Evolutionary conservation across 2,329 filamentous ascomycete genomes (phyloP).

Genomic region (Aureobasidium leucospermi): DNA sequence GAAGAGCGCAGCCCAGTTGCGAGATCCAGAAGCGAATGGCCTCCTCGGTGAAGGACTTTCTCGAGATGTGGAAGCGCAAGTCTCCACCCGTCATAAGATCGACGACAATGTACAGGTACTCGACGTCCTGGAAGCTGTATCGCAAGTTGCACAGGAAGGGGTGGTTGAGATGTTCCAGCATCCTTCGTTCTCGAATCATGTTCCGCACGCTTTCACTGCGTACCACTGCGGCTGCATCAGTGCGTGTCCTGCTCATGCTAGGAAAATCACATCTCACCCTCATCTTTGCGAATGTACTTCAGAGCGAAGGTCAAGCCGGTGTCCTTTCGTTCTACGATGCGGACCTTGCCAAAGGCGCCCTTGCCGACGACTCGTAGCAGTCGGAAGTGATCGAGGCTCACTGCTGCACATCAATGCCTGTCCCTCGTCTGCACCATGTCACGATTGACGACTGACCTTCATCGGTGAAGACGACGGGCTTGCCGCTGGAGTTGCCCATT

Average conservation of each 20-base stretch:
- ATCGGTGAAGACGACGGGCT: conserved; percentile 84
- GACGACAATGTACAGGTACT: conserved; percentile 96
- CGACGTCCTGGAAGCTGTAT: conserved; percentile 98
- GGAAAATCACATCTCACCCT: conserved; percentile 53
- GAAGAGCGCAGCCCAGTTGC: conserved; percentile 82
- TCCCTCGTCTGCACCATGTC: neutral
- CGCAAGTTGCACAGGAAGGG: conserved; percentile 97
- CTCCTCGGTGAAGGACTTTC: conserved; percentile 97
- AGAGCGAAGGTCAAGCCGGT: conserved; percentile 88
- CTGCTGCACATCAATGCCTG: conserved; percentile 39
- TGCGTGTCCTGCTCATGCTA: neutral
- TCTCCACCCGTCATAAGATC: conserved; percentile 98
- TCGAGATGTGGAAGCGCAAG: conserved; percentile 91
- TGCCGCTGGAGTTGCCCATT: conserved; percentile 95
- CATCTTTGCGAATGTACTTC: conserved; percentile 98
- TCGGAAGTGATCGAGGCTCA: conserved; percentile 96
- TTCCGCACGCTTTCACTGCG: conserved; percentile 96
- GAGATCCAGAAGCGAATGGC: conserved; percentile 96
- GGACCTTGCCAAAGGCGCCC: conserved; percentile 96
- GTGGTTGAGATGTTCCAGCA: conserved; percentile 97
- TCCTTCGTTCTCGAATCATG: conserved; percentile 92
- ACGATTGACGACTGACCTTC: conserved; percentile 58
- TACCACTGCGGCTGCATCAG: conserved; percentile 58
- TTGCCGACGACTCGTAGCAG: conserved; percentile 92
- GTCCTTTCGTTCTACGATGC: conserved; percentile 97